Evolutionary conservation across 805 yeast genomes (phyloP), one percentile per base, ranked within the genome.

Genomic region (Yamadazyma sp.): DNA sequence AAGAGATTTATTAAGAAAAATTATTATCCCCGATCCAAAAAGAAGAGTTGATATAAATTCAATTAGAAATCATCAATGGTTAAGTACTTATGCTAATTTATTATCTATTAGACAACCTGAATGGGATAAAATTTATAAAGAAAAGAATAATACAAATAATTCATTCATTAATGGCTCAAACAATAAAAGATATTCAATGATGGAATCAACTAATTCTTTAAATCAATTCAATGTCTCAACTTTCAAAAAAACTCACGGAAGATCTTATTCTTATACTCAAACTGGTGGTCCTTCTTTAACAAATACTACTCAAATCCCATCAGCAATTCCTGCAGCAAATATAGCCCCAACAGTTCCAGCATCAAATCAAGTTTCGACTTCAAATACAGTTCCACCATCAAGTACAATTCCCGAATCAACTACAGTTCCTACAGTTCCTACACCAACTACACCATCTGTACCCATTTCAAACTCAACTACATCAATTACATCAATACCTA

Each of bases 61-160:
- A 37, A 80, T 91, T 16, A 72, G 91, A 47, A 68, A 78, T 19
- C 98, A 91, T 58, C 78, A 84, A 18, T 91, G 98, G 98, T 60
- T 93, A 37, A 66, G 82, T n/a, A 83, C 87, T 3, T 88, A 91
- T 62, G 78, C 80, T 10, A 80, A 80, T 46, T 84, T 89, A 64
- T 65, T 93, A 45, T 78, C 93, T 0, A 82, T 88, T 20, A 76
- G 91, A 13, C 95, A 96, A 27, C 72, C 75, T 3, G 96, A 91
- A 55, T 93, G 97, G 97, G 98, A 91, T 56, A 69, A 68, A 37
- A 65, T 69, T 36, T 69, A 59, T 38, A 43, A 53, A 21, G 67
- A 62, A 48, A 52, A 58, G 43, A 44, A 51, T 4, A 37, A 36
- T 6, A 35, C 33, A 31, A 33, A 35, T 19, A 18, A 29, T 27